Conservation (phyloP, 2,329 filamentous ascomycete genomes). For the Fusarium subglutinans region DNA sequence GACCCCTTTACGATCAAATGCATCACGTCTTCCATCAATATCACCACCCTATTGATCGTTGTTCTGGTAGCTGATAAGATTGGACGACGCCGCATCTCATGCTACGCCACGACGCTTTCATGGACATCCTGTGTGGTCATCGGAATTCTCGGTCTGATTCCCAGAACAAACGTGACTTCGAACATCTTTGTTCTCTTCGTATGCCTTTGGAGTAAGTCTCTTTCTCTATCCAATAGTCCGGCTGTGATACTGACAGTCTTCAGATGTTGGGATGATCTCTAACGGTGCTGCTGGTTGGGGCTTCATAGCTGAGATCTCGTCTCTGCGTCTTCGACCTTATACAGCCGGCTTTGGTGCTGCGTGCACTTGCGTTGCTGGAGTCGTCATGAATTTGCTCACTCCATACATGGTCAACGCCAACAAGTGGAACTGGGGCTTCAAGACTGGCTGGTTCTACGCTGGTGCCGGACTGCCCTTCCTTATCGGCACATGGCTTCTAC, state of each 20-base stretch:
- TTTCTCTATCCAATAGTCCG: rapidly evolving
- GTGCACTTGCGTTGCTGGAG: conserved; percentile 32
- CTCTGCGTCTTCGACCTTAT: conserved; percentile 46
- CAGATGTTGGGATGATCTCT: conserved; percentile 4
- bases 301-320: conserved; percentile 49
- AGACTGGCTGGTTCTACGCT: conserved; percentile 46
- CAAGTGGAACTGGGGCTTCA: conserved; percentile 46
- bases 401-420: conserved; percentile 48
- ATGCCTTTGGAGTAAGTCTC: conserved; percentile 15
- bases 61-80: not conserved
- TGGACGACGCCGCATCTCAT: not conserved
- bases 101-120: not conserved
- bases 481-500: conserved; percentile 42
- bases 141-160: not conserved
- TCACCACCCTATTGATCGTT: not conserved
- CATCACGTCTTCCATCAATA: not conserved
- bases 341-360: conserved; percentile 45
- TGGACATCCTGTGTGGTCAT: not conserved
- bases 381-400: conserved; percentile 41
- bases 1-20: not conserved
- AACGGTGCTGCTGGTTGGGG: conserved; percentile 40
- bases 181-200: conserved; percentile 14
- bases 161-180: not conserved
- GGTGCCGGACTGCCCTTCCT: conserved; percentile 37
- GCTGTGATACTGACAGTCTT: not conserved